Conservation (phyloP, 2,329 filamentous ascomycete genomes). For the Thelonectria olida region DNA sequence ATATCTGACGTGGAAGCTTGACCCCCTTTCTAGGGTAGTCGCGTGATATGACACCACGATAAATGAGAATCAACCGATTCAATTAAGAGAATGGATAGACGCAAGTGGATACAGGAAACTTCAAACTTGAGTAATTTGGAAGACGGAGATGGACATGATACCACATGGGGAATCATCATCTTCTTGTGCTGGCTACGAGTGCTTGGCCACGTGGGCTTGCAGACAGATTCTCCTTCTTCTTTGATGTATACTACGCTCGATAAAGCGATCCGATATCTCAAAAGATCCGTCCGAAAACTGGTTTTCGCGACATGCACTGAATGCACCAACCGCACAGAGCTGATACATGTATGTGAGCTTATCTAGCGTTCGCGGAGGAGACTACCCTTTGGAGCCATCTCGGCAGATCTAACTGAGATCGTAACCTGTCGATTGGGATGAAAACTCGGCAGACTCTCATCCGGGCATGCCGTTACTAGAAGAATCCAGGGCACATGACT, state of each 20-base stretch:
- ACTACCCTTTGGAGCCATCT: constrained; percentile 5
- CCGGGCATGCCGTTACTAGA: background rate
- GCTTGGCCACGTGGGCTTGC: too few species aligned
- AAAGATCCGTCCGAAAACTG: background rate
- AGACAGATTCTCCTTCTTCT: too few species aligned
- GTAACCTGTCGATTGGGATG: constrained; percentile 1
- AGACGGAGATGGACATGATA: too few species aligned
- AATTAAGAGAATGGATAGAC: background rate
- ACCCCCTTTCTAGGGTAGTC: constrained; percentile 1
- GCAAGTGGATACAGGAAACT: too few species aligned
- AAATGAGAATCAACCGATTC: constrained; percentile 14
- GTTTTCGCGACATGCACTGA: background rate
- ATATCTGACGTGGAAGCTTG: background rate
- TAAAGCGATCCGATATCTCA: background rate
- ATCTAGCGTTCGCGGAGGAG: constrained; percentile 11
- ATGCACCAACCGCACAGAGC: background rate
- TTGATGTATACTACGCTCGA: background rate
- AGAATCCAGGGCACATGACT: constrained; percentile 8
- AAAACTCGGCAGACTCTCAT: constrained; percentile 7
- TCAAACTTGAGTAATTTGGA: too few species aligned
- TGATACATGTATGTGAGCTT: background rate
- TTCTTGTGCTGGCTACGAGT: too few species aligned
- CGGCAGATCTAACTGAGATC: constrained; percentile 2
- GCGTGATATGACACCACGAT: constrained; percentile 15
- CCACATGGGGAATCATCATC: too few species aligned